Evolutionary conservation across 2,329 filamentous ascomycete genomes (phyloP), one percentile per base, ranked within the genome.

Genomic region (Pseudocercospora cruenta): DNA sequence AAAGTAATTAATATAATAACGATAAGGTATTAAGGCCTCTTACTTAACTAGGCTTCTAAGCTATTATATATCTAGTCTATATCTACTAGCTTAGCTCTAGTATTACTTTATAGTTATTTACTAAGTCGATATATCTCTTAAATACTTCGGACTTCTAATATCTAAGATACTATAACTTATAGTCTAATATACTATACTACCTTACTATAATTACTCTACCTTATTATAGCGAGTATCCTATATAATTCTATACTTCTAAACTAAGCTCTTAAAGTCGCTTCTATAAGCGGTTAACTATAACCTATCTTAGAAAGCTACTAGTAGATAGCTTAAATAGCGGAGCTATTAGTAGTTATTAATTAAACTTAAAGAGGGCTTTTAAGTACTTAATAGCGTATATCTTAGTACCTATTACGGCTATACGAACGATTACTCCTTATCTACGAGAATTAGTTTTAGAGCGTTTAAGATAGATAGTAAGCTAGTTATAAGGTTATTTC

Each of bases 91-190:
- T 36, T 31, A 60, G 16, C 16, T 45, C 43, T 60, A 60, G 33
- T 47, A 60, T 60, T 4, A 36, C 58, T 14, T 45, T 45, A 47
- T 60, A 60, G 43, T 60, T 60, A 9, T 22, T 47, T 24, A 36
- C 31, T 33, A 60, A 16, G n/a, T 60, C 39, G 12, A 60, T 47
- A 49, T 49, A 26, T 49, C 43, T 24, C 33, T 49, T 60, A 60
- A 60, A 60, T 2, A 31, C 57, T 16, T 60, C 21, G 8, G 39
- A 60, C 31, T 43, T 47, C 39, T 45, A 47, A 14, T 24, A 39
- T 10, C 39, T 22, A 24, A 60, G 39, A 43, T 45, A 60, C 21
- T 60, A 60, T 10, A 43, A 24, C 24, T 60, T 45, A 60, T 60
- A 60, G n/a, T 60, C 31, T 22, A 26, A 60, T 21, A 60, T 31